Evolutionary conservation across 2,329 filamentous ascomycete species (phyloP).

Genomic region (Colletotrichum lini): DNA sequence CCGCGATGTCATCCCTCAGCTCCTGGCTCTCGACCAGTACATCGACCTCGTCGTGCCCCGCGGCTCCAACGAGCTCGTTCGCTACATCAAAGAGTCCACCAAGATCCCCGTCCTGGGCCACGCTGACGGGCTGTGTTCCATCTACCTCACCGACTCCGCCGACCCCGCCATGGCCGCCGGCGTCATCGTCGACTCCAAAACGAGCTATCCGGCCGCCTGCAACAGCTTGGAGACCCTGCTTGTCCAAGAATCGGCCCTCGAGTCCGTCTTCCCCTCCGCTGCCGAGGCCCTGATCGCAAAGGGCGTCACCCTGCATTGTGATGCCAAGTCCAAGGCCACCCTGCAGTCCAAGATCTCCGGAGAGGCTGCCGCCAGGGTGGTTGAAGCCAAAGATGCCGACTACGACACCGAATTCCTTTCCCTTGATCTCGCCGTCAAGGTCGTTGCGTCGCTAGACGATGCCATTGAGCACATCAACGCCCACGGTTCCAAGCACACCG

Average conservation of each 20-base stretch:
- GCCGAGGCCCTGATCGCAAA: conserved; percentile 81
- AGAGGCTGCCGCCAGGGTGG: conserved; percentile 62
- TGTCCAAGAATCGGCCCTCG: conserved; percentile 80
- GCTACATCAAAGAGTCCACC: conserved; percentile 90
- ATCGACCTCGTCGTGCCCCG: conserved; percentile 97
- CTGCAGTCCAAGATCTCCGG: conserved; percentile 58
- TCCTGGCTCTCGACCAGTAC: conserved; percentile 87
- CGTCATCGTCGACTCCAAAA: conserved; percentile 92
- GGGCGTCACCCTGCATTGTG: conserved; percentile 88
- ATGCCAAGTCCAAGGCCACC: conserved; percentile 75
- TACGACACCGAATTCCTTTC: conserved; percentile 93
- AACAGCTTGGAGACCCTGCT: conserved; percentile 95
- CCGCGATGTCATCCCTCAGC: conserved; percentile 87
- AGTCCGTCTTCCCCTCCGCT: conserved; percentile 74
- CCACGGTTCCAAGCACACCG: conserved; percentile 95
- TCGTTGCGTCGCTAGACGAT: conserved; percentile 76
- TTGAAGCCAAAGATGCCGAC: conserved; percentile 78
- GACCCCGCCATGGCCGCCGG: conserved; percentile 79
- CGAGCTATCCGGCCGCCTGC: conserved; percentile 94
- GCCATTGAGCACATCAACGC: conserved; percentile 92
- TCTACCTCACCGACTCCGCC: conserved; percentile 87
- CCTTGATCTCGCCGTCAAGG: conserved; percentile 86
- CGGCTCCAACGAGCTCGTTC: conserved; percentile 90
- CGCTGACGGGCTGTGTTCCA: conserved; percentile 91
- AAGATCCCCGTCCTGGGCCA: conserved; percentile 97